Percentiles rank a stretch among this genome's conserved stretches.
Evolutionary conservation across 805 yeast genomes (phyloP).

Genomic region (Candida corydali): DNA sequence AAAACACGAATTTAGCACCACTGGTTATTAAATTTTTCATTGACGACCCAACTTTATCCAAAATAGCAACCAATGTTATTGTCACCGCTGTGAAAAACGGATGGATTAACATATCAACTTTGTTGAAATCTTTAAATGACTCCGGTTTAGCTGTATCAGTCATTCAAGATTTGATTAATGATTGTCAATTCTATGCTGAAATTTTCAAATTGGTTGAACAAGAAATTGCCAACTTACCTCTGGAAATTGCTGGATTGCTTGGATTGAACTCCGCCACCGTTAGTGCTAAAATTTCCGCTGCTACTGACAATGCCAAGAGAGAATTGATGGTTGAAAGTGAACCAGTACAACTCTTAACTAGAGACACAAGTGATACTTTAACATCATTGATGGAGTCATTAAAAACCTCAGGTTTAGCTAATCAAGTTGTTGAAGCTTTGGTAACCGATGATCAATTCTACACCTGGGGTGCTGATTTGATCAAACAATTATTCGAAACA

Average conservation of each 20-base stretch:
- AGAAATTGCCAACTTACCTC: slow-evolving; percentile 27
- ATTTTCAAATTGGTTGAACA: slow-evolving; percentile 33
- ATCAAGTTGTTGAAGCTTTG: slow-evolving; percentile 33
- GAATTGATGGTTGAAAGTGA: slow-evolving; percentile 8
- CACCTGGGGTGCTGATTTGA: slow-evolving; percentile 35
- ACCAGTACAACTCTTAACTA: slow-evolving; percentile 8
- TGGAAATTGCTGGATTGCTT: slow-evolving; percentile 19
- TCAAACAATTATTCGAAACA: slow-evolving; percentile 24
- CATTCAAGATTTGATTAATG: slow-evolving; percentile 29
- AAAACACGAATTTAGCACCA: slow-evolving; percentile 35
- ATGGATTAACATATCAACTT: slow-evolving; percentile 29
- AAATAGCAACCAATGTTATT: slow-evolving; percentile 25
- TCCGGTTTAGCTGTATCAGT: slow-evolving; percentile 39
- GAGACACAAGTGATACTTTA: slow-evolving; percentile 18
- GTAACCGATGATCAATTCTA: slow-evolving; percentile 35
- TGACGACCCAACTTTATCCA: slow-evolving; percentile 26
- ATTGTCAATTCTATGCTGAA: slow-evolving; percentile 37
- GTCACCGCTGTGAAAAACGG: slow-evolving; percentile 28
- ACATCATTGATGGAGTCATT: slow-evolving; percentile 39
- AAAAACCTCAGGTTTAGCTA: slow-evolving; percentile 39
- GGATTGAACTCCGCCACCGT: slow-evolving; percentile 20
- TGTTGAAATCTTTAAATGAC: slow-evolving; percentile 36
- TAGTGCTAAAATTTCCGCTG: slow-evolving; percentile 7
- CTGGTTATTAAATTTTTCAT: slow-evolving; percentile 29
- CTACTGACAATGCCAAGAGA: slow-evolving; percentile 10